Evolutionary conservation across 768 basidiomycete species (phyloP), one percentile per base, ranked within the genome.

Genomic region (Mrakia hoshinonis): DNA sequence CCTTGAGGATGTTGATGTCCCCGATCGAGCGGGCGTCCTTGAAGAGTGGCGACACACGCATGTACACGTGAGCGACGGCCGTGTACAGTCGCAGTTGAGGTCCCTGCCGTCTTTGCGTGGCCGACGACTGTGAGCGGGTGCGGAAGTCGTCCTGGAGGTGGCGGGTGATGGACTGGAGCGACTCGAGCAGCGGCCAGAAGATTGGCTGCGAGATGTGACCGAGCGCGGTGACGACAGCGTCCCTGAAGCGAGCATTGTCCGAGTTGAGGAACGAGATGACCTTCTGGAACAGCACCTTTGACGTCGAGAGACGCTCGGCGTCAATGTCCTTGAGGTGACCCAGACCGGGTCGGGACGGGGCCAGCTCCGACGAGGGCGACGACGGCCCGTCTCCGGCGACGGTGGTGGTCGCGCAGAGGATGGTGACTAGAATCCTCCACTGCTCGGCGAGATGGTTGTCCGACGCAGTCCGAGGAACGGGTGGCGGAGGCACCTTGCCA

Each of bases 221-320:
- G 77, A 97, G 89, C 70, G 92, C 91, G 47, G 90, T 81, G 12
- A 94, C 91, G 15, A 90, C 91, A 0, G 89, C 87, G 77, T 93
- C 90, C 66, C 91, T 86, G 79, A 94, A 93, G 12, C 85, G 82
- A 1, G 85, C 85, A 76, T 89, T 87, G 75, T 95, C 92, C 7
- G 89, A 90, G 73, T 91, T 89, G 67, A 97, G 83, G 77, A 92
- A 91, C 7, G 91, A 90, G 0, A 90, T 89, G 67, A 94, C 82
- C 75, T 90, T 89, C 74, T 89, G 84, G 80, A 95, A 92, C 29
- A 95, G 79, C 31, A 87, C 91, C 31, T 89, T 85, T 4, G 90
- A 88, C 0, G 89, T 89, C n/a, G 86, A 85, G 76, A 91, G 84
- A 62, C 89, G 85, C 75, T 92, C 92, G 52, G 89, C 85, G 62